Conservation (phyloP, 768 basidiomycete genomes). For the Lentinula aciculospora region DNA sequence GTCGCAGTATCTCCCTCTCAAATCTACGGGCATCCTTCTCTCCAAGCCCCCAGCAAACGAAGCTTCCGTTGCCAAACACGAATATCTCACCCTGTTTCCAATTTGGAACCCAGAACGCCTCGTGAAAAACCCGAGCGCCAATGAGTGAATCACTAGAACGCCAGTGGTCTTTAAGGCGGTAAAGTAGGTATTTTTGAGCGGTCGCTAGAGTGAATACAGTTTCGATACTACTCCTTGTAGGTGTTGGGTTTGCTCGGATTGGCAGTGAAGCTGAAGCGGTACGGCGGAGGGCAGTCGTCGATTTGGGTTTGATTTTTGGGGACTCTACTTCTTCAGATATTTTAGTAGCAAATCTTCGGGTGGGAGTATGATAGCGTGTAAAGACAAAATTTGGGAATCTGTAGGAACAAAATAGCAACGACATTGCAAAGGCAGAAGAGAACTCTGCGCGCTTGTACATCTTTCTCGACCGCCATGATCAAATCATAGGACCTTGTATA, state of each 20-base stretch:
- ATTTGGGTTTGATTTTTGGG: slow-evolving; percentile 57
- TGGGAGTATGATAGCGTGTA: neutral
- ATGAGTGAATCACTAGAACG: slow-evolving; percentile 37
- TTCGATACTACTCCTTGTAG: slow-evolving; percentile 76
- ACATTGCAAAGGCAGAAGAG: neutral
- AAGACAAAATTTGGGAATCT: neutral
- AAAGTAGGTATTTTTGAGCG: slow-evolving; percentile 74
- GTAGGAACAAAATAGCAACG: neutral
- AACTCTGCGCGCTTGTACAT: neutral
- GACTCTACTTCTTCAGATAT: neutral
- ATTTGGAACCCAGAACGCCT: slow-evolving; percentile 62
- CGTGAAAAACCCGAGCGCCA: slow-evolving; percentile 57
- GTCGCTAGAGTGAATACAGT: slow-evolving; percentile 82
- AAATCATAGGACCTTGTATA: too few relatives aligned
- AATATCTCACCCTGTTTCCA: slow-evolving; percentile 76
- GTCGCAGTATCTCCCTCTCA: slow-evolving; percentile 52
- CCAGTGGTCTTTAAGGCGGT: slow-evolving; percentile 47
- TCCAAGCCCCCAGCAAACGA: slow-evolving; percentile 86
- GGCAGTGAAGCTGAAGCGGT: slow-evolving; percentile 82
- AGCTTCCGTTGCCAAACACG: slow-evolving; percentile 82
- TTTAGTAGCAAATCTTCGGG: neutral
- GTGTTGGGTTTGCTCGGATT: slow-evolving; percentile 81
- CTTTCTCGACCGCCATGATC: too few relatives aligned
- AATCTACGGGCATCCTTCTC: slow-evolving; percentile 73
- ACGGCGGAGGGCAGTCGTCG: slow-evolving; percentile 72